Evolutionary conservation across 2,329 filamentous ascomycete species (phyloP).

Genomic region (Colletotrichum higginsianum): DNA sequence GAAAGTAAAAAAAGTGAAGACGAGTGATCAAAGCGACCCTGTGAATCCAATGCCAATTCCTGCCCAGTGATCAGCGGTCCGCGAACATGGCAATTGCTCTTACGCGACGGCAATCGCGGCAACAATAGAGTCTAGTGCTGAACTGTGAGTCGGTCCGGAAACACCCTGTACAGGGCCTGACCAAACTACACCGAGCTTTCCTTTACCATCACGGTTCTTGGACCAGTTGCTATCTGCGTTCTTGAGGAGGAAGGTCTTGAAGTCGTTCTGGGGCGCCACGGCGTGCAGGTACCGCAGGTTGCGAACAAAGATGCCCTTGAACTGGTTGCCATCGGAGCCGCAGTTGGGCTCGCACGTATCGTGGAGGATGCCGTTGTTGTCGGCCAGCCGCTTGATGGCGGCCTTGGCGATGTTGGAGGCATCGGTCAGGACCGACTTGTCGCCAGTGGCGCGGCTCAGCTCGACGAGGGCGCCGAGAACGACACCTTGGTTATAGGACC

Average conservation of each 20-base stretch:
- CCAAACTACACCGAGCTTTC: conserved; percentile 76
- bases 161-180: conserved; percentile 68
- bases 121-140: conserved; percentile 77
- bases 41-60: conserved; percentile 4
- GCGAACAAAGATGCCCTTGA: conserved; percentile 80
- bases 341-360: conserved; percentile 64
- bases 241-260: conserved; percentile 67
- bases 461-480: conserved; percentile 70
- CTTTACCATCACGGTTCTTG: conserved; percentile 65
- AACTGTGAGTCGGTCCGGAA: conserved; percentile 73
- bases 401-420: conserved; percentile 67
- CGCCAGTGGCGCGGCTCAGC: conserved; percentile 60
- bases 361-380: conserved; percentile 63
- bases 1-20: conserved; percentile 4
- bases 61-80: neutral
- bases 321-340: conserved; percentile 70
- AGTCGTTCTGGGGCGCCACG: conserved; percentile 63
- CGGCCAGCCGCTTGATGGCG: conserved; percentile 62
- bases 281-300: conserved; percentile 73
- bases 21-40: conserved; percentile 19
- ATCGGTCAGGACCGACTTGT: conserved; percentile 57
- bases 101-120: conserved; percentile 66
- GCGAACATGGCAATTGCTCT: conserved; percentile 24
- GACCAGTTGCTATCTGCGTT: conserved; percentile 79
- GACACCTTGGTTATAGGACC: conserved; percentile 73